A percentile compares a stretch with the other conserved stretches of the same genome.
phyloP scores from a whole-genome alignment of 2,329 filamentous ascomycete species.

The Phaeomoniella chlamydospora region DNA sequence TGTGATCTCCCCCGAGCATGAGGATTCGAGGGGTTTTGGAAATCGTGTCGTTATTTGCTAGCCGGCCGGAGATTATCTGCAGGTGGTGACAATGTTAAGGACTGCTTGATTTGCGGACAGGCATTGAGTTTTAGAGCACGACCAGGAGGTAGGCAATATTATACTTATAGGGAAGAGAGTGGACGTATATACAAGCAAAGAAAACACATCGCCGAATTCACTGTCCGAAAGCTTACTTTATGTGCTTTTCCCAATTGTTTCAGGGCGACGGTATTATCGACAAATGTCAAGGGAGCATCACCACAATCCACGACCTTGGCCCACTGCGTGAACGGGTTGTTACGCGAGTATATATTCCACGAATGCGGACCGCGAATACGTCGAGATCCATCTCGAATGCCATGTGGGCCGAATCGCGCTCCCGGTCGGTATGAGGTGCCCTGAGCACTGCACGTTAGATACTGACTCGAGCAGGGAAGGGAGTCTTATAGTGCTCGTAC shows the following conservation, averaged over 20 bases:
- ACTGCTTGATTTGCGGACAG: too few relatives aligned
- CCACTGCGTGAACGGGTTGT: constrained; percentile 31
- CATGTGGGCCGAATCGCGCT: constrained; percentile 36
- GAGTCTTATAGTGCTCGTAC: background rate
- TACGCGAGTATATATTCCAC: constrained; percentile 35
- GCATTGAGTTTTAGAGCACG: too few relatives aligned
- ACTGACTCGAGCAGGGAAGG: constrained; percentile 1
- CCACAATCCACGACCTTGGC: constrained; percentile 41
- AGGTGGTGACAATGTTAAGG: too few relatives aligned
- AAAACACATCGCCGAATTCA: background rate
- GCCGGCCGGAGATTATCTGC: constrained; percentile 30
- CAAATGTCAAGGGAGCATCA: constrained; percentile 34
- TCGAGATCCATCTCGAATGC: constrained; percentile 35
- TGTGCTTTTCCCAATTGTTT: constrained; percentile 39
- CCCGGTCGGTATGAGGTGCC: constrained; percentile 24
- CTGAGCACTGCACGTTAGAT: background rate
- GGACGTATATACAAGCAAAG: background rate
- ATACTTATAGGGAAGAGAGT: constrained; percentile 1
- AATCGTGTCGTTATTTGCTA: constrained; percentile 23
- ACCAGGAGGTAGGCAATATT: too few relatives aligned
- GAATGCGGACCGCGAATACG: constrained; percentile 26
- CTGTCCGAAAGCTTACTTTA: constrained; percentile 20
- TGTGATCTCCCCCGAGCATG: constrained; percentile 41
- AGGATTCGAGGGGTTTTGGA: constrained; percentile 34
- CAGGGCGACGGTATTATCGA: constrained; percentile 40